phyloP scores from a whole-genome alignment of 1,284 basidiomycete genomes.

The Cryptococcus sp. region DNA sequence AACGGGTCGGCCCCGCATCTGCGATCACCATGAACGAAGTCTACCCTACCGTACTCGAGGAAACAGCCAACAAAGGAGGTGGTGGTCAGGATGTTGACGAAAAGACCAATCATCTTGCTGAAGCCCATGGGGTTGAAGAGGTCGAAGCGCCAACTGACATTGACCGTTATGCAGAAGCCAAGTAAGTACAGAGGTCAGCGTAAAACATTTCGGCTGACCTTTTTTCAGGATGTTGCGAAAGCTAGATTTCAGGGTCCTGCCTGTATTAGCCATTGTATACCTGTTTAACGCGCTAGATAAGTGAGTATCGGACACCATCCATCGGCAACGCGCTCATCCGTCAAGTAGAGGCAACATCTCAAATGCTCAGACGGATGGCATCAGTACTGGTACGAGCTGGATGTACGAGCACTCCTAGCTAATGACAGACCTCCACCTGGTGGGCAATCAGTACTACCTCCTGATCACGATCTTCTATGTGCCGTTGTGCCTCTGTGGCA shows the following conservation, averaged over 20 bases:
- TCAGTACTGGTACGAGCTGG: constrained; percentile 44
- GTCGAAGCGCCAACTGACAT: too few species aligned
- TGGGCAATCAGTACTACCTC: constrained; percentile 30
- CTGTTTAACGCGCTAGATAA: constrained; percentile 58
- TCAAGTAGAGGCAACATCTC: constrained; percentile 54
- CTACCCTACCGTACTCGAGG: too few species aligned
- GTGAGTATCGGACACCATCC: constrained; percentile 11
- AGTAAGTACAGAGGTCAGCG: too few species aligned
- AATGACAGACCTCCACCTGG: constrained; percentile 33
- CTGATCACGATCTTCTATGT: constrained; percentile 23
- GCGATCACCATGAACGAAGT: too few species aligned
- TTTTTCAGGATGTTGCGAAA: constrained; percentile 11
- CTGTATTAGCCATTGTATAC: constrained; percentile 21
- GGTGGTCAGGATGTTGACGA: too few species aligned
- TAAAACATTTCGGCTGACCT: background rate
- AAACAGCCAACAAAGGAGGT: too few species aligned
- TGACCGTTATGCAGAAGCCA: too few species aligned
- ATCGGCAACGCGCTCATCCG: background rate
- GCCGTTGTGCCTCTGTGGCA: constrained; percentile 52
- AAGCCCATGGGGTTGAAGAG: too few species aligned
- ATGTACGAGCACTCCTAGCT: background rate
- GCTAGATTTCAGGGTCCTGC: constrained; percentile 15
- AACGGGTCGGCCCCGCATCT: too few species aligned
- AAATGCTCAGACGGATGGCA: constrained; percentile 60
- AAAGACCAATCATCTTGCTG: too few species aligned